Base-by-base conservation (phyloP, 2,329 filamentous ascomycete species). In the Myriangium duriaei region DNA sequence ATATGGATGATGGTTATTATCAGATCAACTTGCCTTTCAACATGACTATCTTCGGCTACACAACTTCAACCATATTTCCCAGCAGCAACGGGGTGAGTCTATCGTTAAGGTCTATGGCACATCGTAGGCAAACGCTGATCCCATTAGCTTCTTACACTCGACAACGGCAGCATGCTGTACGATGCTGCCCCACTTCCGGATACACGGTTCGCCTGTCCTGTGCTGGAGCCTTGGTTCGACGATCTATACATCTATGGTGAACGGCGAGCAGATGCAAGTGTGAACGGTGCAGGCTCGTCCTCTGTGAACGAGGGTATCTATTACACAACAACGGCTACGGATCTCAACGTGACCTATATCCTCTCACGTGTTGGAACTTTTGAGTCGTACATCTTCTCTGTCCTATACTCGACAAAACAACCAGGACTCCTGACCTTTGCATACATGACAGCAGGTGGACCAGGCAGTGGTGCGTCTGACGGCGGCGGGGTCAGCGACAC, bases 1-100 rank as follows among this genome's bases (percentile, higher is more conserved):
- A 42, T 37, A 47, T 40, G 14, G 55, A 58, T 42, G 55, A 58
- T 42, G 45, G 41, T 39, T 58, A 52, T 49, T 53, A 52, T 43
- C 38, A 49, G 31, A 47, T 58, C 32, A 42, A 47, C 37, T 47
- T 56, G 11, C 48, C 51, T n/a, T 52, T 53, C 42, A 18, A 44
- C 6, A 48, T 56, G 37, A 36, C 36, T 5, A 44, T 55, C 30
- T 56, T 53, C 44, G 16, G 37, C 15, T 30, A 40, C 21, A 39
- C 42, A 6, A 44, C 40, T 21, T 41, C 40, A n/a, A 37, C 35
- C 3, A 44, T 47, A 33, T 53, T 49, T 44, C 45, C 53, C 29
- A 42, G 45, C 39, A 51, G 48, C 17, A 57, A 58, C 42, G 55
- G 55, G 30, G 44, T 44, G 37, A 34, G 42, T 40, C 18, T 4